Percentiles rank a stretch among this genome's conserved stretches.
phyloP scores from a whole-genome alignment of 2,329 filamentous ascomycete genomes.

The Pyricularia grisea region DNA sequence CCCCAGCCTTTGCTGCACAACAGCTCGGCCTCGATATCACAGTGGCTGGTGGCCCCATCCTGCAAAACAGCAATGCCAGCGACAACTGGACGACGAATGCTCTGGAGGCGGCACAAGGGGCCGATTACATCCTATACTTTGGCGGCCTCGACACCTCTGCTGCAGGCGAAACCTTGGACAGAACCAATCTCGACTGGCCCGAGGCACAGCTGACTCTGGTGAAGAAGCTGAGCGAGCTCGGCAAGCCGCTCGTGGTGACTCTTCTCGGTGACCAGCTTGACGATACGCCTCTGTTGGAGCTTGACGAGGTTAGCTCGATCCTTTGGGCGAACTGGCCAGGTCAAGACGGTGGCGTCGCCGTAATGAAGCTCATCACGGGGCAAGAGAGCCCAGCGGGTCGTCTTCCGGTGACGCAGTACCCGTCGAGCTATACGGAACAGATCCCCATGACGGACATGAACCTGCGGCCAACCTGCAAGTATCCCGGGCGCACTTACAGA shows the following conservation, averaged over 20 bases:
- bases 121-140: conserved; percentile 45
- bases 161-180: conserved; percentile 42
- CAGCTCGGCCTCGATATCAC: conserved; percentile 10
- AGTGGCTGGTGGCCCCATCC: not conserved
- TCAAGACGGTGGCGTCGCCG: conserved; percentile 46
- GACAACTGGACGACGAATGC: conserved; percentile 23
- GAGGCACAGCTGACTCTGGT: conserved; percentile 41
- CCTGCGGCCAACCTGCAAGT: conserved; percentile 26
- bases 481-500: conserved; percentile 45
- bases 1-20: conserved; percentile 41
- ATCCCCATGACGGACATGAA: conserved; percentile 48
- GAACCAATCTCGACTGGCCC: conserved; percentile 40
- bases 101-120: conserved; percentile 27
- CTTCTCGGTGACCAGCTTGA: conserved; percentile 44
- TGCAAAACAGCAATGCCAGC: conserved; percentile 13
- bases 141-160: conserved; percentile 44
- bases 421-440: conserved; percentile 35
- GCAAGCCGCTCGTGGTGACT: conserved; percentile 39
- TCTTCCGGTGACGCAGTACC: conserved; percentile 47
- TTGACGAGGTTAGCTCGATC: conserved; percentile 37
- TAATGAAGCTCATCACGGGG: conserved; percentile 45
- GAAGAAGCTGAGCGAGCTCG: conserved; percentile 26
- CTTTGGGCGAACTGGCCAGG: conserved; percentile 52
- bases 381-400: conserved; percentile 40
- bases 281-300: conserved; percentile 34